Evolutionary conservation across 345 rosid genomes (phyloP), one percentile per base, ranked within the genome.

Genomic region (Sisymbrium altissimum): DNA sequence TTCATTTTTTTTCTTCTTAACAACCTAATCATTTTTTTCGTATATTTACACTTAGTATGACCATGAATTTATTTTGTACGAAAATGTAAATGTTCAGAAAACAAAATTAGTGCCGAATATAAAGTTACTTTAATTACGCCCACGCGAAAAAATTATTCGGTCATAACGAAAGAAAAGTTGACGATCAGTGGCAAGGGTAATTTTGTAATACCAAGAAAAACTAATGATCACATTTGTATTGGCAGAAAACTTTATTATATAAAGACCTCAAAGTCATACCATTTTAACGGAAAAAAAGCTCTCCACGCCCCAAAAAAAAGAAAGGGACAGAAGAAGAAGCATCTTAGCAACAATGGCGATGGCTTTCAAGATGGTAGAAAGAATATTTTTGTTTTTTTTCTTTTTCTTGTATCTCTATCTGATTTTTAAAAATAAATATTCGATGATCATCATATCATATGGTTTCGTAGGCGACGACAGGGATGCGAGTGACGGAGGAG

Each of bases 281-380:
- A 48, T 66, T 66, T 66, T 32, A 36, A 45, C 32, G n/a, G 15
- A 40, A 50, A 4, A 30, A 40, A 64, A 40, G 40, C 46, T 25
- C 19, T 32, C 15, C 39, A 57, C 30, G 64, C 44, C 12, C 75
- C 65, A 50, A 12, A 40, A n/a, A 15, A 11, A 25, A 23, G 13
- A 68, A 41, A 43, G n/a, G 35, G 40, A 68, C 15, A 54, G 17
- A 45, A 55, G 19, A 39, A 55, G 19, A 49, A 65, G 40, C 32
- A 56, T 13, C 30, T 73, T 21, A 63, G 33, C 88, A 85, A 53
- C 78, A 77, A 93, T 93, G 98, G 98, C 98, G 13, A 90, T 90
- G 98, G 97, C 98, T 80, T 93, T 90, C 89, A 90, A 93, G 84
- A 93, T 93, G 98, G 98, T 93, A 84, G 0, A 27, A 12, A 36